Evolutionary conservation across 352 stramenopile species (phyloP).

Genomic region (Phytophthora macrochlamydospora): DNA sequence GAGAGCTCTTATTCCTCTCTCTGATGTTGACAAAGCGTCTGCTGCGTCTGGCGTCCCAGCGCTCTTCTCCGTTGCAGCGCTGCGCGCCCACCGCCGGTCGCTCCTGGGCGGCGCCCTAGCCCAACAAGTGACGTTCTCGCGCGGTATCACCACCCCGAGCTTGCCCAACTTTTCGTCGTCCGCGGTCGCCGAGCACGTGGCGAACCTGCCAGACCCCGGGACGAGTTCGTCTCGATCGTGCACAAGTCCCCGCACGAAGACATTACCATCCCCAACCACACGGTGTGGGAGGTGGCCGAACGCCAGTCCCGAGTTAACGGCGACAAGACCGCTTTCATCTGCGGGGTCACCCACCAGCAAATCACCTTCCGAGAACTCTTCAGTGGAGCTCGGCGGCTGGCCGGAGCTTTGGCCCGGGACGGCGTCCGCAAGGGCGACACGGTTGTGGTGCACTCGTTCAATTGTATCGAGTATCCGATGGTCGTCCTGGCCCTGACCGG

Average conservation of each 20-base stretch:
- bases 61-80: constrained; percentile 5
- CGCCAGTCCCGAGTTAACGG: constrained; percentile 33
- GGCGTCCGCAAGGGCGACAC: constrained; percentile 55
- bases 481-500: constrained; percentile 52
- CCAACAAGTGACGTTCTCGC: constrained; percentile 12
- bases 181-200: constrained; percentile 15
- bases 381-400: constrained; percentile 33
- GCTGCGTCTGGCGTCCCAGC: constrained; percentile 18
- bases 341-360: constrained; percentile 41
- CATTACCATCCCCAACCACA: constrained; percentile 41
- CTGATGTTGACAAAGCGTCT: constrained; percentile 21
- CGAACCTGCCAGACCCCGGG: constrained; percentile 14
- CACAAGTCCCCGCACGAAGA: constrained; percentile 47
- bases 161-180: constrained; percentile 27
- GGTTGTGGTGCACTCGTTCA: constrained; percentile 58
- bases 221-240: constrained; percentile 35
- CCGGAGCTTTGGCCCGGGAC: constrained; percentile 38
- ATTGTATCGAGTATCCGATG: constrained; percentile 68
- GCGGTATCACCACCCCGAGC: constrained; percentile 26
- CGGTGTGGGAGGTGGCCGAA: constrained; percentile 52
- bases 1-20: background rate
- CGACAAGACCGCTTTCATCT: constrained; percentile 47
- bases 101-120: constrained; percentile 13
- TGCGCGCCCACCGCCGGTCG: constrained; percentile 1
- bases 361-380: constrained; percentile 51